A percentile compares a stretch with the other conserved stretches of the same genome.
These are phyloP conservation scores for Myxozyma kluyveri DNA, from an alignment of 805 yeast species.

Conservation along the genomic window DNA sequence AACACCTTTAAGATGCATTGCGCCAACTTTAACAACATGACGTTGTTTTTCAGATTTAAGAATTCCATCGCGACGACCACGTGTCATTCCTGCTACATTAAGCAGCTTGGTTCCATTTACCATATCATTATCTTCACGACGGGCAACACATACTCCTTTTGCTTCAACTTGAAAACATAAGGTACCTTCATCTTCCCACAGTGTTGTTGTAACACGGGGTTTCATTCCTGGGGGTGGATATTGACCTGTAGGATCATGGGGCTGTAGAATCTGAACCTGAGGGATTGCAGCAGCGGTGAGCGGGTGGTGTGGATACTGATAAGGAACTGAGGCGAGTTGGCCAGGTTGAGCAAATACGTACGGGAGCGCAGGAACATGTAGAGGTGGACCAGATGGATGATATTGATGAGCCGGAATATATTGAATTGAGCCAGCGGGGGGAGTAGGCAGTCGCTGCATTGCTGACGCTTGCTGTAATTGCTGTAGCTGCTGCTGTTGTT, in stretches of 20 bases:
- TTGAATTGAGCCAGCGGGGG: slow-evolving; percentile 13
- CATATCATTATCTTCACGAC: slow-evolving; percentile 86
- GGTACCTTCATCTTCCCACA: slow-evolving; percentile 88
- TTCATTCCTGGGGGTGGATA: slow-evolving; percentile 35
- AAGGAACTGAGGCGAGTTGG: background rate
- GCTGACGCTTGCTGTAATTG: slow-evolving; percentile 19
- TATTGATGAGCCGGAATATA: slow-evolving; percentile 2
- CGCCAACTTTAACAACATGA: slow-evolving; percentile 80
- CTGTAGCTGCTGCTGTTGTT: slow-evolving; percentile 1
- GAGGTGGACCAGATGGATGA: slow-evolving; percentile 3
- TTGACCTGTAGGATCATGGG: slow-evolving; percentile 35
- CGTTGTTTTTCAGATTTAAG: slow-evolving; percentile 72
- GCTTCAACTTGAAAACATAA: slow-evolving; percentile 83
- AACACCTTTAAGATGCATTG: slow-evolving; percentile 85
- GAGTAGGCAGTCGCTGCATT: slow-evolving; percentile 17
- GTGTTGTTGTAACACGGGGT: slow-evolving; percentile 69
- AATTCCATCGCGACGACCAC: slow-evolving; percentile 87
- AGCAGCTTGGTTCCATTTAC: slow-evolving; percentile 81
- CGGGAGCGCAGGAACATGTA: background rate
- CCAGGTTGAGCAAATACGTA: background rate
- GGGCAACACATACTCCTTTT: slow-evolving; percentile 71
- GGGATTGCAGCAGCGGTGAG: background rate
- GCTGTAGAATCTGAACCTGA: slow-evolving; percentile 4
- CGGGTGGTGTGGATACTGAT: background rate
- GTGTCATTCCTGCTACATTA: slow-evolving; percentile 81